Evolutionary conservation across 305 asterid species (phyloP), one percentile per base, ranked within the genome.

Genomic region (Petunia hybrid): DNA sequence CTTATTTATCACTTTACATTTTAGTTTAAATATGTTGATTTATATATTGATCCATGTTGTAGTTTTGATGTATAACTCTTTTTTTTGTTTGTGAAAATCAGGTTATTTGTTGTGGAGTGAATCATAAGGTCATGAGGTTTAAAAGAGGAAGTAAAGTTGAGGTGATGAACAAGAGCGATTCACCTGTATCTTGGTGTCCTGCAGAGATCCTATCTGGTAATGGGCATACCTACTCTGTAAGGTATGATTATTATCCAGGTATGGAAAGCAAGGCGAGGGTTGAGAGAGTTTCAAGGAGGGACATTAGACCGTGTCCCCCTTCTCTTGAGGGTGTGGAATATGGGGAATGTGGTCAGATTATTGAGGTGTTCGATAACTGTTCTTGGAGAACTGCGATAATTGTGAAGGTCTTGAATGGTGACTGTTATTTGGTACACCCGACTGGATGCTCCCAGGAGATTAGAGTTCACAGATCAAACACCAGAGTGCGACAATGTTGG

Each of bases 91-190:
- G 70, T 63, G n/a, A 78, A 94, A 92, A 63, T 78, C 81, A 78
- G 81, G 97, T 87, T 78, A 75, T 38, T 83, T 73, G 48, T 76
- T 77, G 84, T 62, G 46, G 66, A 71, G 69, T 53, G 65, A 75
- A 63, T 71, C 14, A 81, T 48, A 63, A 66, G 83, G n/a, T 80
- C 7, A 93, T 92, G 97, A 91, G 86, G 85, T 80, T 93, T 82
- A 90, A 80, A 80, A 88, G 79, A 83, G 95, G 97, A 70, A 93
- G 88, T 65, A 86, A 79, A 80, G 99, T 93, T 77, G 98, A 95
- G 90, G 94, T 94, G 78, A 80, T 91, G 92, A 86, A 88, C 84
- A 83, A 79, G 68, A 79, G 53, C 66, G 56, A 87, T 51, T 80
- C 43, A n/a, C 89, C 91, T 45, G 77, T 85, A 79, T 90, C 93